A percentile compares a stretch with the other conserved stretches of the same genome.
Conservation (phyloP, 1,284 basidiomycete species). For the Marasmius oreades region DNA sequence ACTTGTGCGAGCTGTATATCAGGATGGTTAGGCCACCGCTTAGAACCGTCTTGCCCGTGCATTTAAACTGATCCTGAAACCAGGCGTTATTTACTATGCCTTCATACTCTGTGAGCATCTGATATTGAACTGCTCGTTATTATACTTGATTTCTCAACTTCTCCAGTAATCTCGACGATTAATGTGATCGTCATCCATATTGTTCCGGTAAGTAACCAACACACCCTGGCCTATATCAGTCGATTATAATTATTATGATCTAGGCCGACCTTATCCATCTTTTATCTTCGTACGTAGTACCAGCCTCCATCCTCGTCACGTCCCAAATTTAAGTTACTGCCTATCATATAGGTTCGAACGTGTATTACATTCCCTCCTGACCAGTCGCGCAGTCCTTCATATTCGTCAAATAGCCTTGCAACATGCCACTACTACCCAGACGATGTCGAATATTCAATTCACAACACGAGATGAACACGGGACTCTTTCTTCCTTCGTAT, state of each 20-base stretch:
- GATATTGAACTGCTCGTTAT: background rate
- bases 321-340: background rate
- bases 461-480: too few species aligned
- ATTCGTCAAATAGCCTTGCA: background rate
- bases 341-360: slow-evolving; percentile 20
- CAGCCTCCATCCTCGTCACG: background rate
- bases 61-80: background rate
- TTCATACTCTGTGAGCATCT: background rate
- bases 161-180: background rate
- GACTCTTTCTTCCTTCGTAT: too few species aligned
- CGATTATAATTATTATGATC: too few species aligned
- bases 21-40: background rate
- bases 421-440: too few species aligned
- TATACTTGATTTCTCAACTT: background rate
- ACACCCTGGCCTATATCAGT: too few species aligned
- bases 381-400: slow-evolving; percentile 11
- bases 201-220: too few species aligned
- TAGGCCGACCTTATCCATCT: too few species aligned
- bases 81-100: background rate
- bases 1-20: background rate
- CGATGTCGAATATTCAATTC: too few species aligned
- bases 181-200: background rate
- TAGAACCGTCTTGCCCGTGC: background rate
- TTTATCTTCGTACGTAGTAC: background rate
- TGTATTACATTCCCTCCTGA: slow-evolving; percentile 21